Evolutionary conservation across 2,329 filamentous ascomycete species (phyloP).

Genomic region (Myriosclerotinia scirpicola): DNA sequence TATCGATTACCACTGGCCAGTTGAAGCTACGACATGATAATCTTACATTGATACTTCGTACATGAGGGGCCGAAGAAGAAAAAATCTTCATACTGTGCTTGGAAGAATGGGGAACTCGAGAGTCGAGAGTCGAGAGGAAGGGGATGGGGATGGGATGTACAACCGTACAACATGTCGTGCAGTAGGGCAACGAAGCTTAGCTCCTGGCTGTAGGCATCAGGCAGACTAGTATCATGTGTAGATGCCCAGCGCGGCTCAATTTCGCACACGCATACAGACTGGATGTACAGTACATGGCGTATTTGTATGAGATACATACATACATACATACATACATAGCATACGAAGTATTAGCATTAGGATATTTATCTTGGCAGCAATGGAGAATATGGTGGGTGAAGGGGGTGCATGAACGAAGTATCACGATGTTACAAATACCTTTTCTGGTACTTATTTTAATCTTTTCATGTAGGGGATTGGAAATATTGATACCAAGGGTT

Average conservation of each 20-base stretch:
- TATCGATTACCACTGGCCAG: not conserved
- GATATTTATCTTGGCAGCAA: not conserved
- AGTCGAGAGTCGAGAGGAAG: not conserved
- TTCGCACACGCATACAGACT: no score
- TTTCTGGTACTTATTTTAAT: not conserved
- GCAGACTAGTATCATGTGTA: constrained; percentile 9
- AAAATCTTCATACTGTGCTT: no score
- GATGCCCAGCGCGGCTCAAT: constrained; percentile 15
- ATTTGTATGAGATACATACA: not conserved
- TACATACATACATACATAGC: not conserved
- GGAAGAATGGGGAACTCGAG: no score
- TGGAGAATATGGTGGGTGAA: not conserved
- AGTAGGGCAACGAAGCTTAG: constrained; percentile 1
- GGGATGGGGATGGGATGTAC: not conserved
- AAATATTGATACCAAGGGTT: not conserved
- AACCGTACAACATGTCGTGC: constrained; percentile 8
- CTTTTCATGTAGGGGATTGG: not conserved
- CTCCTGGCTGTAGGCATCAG: no score
- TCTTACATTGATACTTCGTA: not conserved
- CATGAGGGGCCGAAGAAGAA: not conserved
- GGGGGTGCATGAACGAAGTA: not conserved
- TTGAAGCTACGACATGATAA: not conserved
- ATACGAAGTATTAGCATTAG: no score
- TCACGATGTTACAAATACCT: not conserved
- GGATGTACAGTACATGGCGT: not conserved